These are phyloP conservation scores for Phytophthora megakarya DNA, from an alignment of 352 stramenopile species.

Conservation along the genomic window DNA sequence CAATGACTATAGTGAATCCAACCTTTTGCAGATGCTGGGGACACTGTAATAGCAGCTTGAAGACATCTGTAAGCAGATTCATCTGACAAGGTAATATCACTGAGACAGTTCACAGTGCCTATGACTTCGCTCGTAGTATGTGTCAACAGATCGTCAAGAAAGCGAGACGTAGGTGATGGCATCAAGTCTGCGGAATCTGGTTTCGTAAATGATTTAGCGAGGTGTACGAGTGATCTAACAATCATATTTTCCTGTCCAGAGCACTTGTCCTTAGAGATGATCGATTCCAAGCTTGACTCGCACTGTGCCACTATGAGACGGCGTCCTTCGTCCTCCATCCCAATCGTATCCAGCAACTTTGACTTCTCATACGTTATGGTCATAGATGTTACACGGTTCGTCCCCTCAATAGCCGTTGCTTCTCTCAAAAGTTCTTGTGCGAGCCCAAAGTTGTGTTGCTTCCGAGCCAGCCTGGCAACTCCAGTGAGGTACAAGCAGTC, in stretches of 20 bases:
- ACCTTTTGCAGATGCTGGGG: slow-evolving; percentile 42
- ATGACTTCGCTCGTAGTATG: background rate
- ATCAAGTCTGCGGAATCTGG: slow-evolving; percentile 22
- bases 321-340: slow-evolving; percentile 37
- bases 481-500: slow-evolving; percentile 32
- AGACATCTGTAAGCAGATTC: slow-evolving; percentile 35
- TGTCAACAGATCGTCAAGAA: slow-evolving; percentile 7
- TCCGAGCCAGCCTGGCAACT: slow-evolving; percentile 53
- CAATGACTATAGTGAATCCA: slow-evolving; percentile 77
- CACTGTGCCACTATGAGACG: slow-evolving; percentile 37
- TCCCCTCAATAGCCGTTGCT: slow-evolving; percentile 13
- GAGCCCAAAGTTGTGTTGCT: slow-evolving; percentile 59
- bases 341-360: slow-evolving; percentile 42
- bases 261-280: slow-evolving; percentile 1
- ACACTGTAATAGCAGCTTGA: slow-evolving; percentile 41
- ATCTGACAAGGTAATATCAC: slow-evolving; percentile 8
- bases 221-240: slow-evolving; percentile 38
- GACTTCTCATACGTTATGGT: slow-evolving; percentile 43
- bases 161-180: slow-evolving; percentile 12
- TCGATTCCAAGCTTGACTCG: slow-evolving; percentile 20
- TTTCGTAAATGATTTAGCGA: slow-evolving; percentile 28
- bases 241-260: slow-evolving; percentile 7
- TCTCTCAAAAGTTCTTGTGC: slow-evolving; percentile 41
- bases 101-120: background rate
- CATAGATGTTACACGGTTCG: slow-evolving; percentile 4